Percentiles rank a stretch among this genome's conserved stretches.
phyloP scores from a whole-genome alignment of 139 green algal genomes.

The Coelastrella sp. region DNA sequence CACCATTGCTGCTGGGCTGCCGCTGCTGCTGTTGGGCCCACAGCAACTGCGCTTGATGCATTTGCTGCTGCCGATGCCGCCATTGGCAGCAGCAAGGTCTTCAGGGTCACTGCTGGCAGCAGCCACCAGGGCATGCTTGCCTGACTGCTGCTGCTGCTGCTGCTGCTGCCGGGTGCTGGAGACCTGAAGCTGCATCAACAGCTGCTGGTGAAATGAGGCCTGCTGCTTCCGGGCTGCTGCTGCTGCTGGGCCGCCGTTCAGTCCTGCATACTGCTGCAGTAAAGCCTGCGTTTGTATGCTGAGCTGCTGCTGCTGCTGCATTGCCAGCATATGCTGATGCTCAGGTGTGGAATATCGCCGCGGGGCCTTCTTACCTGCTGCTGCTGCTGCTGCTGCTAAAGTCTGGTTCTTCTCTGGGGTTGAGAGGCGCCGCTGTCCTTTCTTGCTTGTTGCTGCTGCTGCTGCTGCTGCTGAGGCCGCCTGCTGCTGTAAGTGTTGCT shows the following conservation, averaged over 20 bases:
- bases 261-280: conserved; percentile 16
- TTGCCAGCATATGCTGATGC: conserved; percentile 12
- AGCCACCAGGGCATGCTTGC: not conserved
- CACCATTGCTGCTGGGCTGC: not conserved
- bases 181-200: not conserved
- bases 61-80: not conserved
- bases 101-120: not conserved
- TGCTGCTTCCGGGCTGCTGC: conserved; percentile 25
- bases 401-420: too few relatives aligned
- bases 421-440: too few relatives aligned
- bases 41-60: conserved; percentile 27
- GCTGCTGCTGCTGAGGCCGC: not conserved
- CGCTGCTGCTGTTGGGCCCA: conserved; percentile 2
- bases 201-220: conserved; percentile 5
- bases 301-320: conserved; percentile 14
- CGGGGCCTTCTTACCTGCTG: not conserved
- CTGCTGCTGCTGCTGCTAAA: not conserved
- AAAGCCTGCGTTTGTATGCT: not conserved
- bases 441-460: too few relatives aligned
- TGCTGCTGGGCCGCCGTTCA: not conserved
- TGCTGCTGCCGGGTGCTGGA: not conserved
- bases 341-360: not conserved
- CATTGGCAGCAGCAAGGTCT: not conserved
- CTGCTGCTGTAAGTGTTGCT: not conserved
- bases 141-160: conserved; percentile 8